phyloP scores from a whole-genome alignment of 495 filamentous ascomycete species.

The Xylaria acuta region DNA sequence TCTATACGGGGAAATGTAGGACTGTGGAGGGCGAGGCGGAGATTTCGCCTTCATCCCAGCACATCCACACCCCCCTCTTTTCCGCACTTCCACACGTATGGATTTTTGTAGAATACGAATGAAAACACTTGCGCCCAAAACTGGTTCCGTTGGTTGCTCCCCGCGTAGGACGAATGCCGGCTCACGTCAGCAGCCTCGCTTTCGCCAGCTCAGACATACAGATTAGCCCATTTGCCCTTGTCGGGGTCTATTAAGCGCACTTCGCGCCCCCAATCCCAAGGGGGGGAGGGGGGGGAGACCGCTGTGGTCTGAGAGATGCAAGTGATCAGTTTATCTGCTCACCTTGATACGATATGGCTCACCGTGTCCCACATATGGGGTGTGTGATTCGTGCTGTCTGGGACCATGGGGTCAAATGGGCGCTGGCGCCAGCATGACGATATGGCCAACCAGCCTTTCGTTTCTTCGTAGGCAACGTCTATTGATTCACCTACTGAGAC shows the following conservation, averaged over 20 bases:
- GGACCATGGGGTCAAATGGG: slow-evolving; percentile 2
- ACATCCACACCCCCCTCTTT: neutral
- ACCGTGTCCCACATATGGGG: slow-evolving; percentile 8
- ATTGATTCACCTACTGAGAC: neutral
- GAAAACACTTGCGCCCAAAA: neutral
- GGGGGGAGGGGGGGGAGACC: neutral
- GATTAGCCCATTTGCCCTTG: slow-evolving; percentile 6
- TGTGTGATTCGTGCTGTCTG: neutral
- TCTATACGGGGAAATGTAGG: slow-evolving; percentile 15
- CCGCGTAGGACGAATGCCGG: slow-evolving; percentile 19
- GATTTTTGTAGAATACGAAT: slow-evolving; percentile 9
- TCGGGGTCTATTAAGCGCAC: slow-evolving; percentile 14
- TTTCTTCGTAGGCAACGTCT: slow-evolving; percentile 2
- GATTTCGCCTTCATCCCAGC: slow-evolving; percentile 12
- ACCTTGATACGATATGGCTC: slow-evolving; percentile 17
- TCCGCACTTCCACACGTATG: neutral
- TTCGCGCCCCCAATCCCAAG: slow-evolving; percentile 13
- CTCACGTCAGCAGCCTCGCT: slow-evolving; percentile 27
- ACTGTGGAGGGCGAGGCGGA: slow-evolving; percentile 19
- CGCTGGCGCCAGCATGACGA: neutral
- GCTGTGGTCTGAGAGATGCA: neutral
- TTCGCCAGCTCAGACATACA: slow-evolving; percentile 9
- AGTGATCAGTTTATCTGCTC: slow-evolving; percentile 9
- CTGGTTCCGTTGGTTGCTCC: slow-evolving; percentile 7
- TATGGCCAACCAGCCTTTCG: neutral